Base-by-base conservation (phyloP, 331 rosid species). In the Malus hybrid region DNA sequence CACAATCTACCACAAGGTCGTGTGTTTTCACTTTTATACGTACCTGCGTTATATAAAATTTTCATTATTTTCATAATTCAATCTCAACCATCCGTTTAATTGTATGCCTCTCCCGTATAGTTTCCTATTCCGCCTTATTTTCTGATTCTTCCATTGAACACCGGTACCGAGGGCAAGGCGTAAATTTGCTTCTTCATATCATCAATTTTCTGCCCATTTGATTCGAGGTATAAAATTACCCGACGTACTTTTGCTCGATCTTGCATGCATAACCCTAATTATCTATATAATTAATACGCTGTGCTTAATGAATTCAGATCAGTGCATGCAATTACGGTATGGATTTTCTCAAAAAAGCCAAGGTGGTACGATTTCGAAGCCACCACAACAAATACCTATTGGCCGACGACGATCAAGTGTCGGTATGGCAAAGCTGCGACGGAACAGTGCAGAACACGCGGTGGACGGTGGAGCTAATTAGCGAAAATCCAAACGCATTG, bases 281-380 rank as follows among this genome's bases (percentile, higher is more conserved):
- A 39, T 9, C 46, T 10, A 39, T 39, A 39, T 39, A 9, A 39
- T 39, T 39, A 39, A 39, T 39, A 39, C 46, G 12, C 12, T 39
- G 46, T 9, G 46, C 8, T 61, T 11, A 5, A 1, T 13, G 33
- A 27, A 9, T 61, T 28, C 9, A 61, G 36, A 61, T 27, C 19
- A 6, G 66, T 61, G 66, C 8, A 28, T 61, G 66, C 66, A 28
- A 18, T 39, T 18, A 19, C 1, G n/a, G 10, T 33, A 85, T 85
- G 88, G 84, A 85, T 80, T 80, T 76, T 55, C 74, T 85, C 79
- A 74, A 65, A 57, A 70, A 42, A 42, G 61, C 77, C n/a, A 82
- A 52, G 33, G 72, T 75, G 12, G 74, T 85, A 9, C 77, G 83
- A 10, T 73, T 85, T 14, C 83, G 66, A 14, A 82, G 88, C 67